These are phyloP conservation scores for Fusarium stilboides DNA, from an alignment of 2,329 filamentous ascomycete genomes.

Conservation along the genomic window DNA sequence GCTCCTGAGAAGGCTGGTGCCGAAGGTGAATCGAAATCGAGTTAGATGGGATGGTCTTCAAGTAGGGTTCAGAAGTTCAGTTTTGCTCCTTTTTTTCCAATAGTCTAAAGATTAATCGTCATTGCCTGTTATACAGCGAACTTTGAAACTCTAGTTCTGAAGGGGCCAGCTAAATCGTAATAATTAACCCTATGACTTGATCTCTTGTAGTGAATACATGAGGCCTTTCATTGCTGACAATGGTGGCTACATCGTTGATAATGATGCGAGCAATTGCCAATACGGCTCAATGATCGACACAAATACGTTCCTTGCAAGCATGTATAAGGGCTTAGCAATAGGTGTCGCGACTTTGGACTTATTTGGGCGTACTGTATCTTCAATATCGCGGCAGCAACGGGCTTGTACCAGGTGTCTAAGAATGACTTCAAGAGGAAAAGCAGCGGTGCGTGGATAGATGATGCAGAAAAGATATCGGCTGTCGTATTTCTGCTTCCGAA, in stretches of 20 bases:
- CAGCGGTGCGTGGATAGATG: too few species aligned
- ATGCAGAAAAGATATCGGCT: too few species aligned
- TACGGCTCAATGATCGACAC: slow-evolving; percentile 61
- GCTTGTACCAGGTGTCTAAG: slow-evolving; percentile 62
- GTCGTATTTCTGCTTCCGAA: too few species aligned
- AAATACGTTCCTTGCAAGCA: slow-evolving; percentile 57
- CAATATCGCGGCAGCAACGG: slow-evolving; percentile 64
- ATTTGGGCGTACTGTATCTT: slow-evolving; percentile 68
- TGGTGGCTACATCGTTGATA: slow-evolving; percentile 62
- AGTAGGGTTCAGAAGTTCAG: too few species aligned
- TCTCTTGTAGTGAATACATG: slow-evolving; percentile 69
- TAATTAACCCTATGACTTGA: neutral
- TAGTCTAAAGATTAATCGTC: neutral
- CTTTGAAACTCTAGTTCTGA: too few species aligned
- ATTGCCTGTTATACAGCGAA: neutral
- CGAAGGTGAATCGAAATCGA: neutral
- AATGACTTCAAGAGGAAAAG: neutral
- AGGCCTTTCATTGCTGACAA: slow-evolving; percentile 58
- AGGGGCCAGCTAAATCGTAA: too few species aligned
- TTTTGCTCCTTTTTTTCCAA: neutral
- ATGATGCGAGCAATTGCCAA: slow-evolving; percentile 56
- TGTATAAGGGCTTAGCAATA: slow-evolving; percentile 63
- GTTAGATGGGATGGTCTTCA: neutral
- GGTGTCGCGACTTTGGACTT: slow-evolving; percentile 72
- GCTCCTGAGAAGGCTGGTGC: neutral